These are phyloP conservation scores for Poa pratensis DNA, from an alignment of 176 grass and related monocot species.

Conservation along the genomic window DNA sequence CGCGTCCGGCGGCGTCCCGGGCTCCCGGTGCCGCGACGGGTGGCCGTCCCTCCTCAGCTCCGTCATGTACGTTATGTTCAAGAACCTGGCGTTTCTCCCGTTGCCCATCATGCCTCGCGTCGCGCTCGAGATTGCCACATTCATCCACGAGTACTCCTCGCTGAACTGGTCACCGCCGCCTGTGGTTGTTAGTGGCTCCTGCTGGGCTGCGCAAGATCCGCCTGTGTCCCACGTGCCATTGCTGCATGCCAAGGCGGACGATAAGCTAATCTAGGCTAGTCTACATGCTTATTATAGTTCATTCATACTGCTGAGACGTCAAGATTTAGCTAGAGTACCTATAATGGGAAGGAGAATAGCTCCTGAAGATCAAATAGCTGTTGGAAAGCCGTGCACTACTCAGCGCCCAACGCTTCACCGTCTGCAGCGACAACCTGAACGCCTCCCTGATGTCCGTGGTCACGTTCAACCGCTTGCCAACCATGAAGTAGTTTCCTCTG, in stretches of 20 bases:
- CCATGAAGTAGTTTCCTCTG: constrained; percentile 62
- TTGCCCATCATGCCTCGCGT: background rate
- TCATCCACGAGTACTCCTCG: constrained; percentile 47
- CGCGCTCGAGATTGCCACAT: constrained; percentile 17
- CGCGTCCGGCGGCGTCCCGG: constrained; percentile 35
- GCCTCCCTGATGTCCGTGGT: constrained; percentile 46
- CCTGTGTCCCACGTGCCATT: constrained; percentile 43
- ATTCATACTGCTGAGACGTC: background rate
- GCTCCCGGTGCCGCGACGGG: constrained; percentile 42
- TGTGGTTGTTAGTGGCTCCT: background rate
- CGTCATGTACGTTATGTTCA: constrained; percentile 55
- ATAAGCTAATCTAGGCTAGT: background rate
- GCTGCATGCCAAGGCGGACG: background rate
- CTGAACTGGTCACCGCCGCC: background rate
- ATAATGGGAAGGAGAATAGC: constrained; percentile 51
- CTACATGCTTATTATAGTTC: background rate
- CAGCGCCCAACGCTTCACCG: constrained; percentile 38
- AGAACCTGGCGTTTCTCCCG: background rate
- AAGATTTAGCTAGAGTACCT: background rate
- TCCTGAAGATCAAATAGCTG: constrained; percentile 46
- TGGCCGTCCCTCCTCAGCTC: constrained; percentile 47
- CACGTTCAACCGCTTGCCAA: constrained; percentile 28
- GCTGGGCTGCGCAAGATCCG: constrained; percentile 32
- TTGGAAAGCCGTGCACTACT: background rate
- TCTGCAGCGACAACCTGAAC: constrained; percentile 31